These are phyloP conservation scores for Amanita phalloides DNA, from an alignment of 768 basidiomycete species.

Conservation along the genomic window DNA sequence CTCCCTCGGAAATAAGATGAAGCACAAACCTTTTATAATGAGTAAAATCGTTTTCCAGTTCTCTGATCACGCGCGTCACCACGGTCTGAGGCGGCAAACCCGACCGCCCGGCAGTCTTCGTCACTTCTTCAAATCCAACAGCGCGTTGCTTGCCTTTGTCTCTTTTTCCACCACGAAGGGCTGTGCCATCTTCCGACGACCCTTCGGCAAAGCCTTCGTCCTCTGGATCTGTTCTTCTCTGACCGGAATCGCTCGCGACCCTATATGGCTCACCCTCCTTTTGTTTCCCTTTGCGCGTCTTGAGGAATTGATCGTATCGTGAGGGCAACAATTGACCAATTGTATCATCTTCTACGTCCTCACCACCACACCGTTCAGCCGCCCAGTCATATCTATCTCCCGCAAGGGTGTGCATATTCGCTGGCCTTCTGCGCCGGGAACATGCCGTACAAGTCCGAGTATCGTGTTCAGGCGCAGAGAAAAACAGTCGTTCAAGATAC, in stretches of 20 bases:
- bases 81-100: conserved; percentile 81
- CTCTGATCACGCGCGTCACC: conserved; percentile 68
- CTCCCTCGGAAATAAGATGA: conserved; percentile 1
- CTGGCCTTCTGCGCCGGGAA: conserved; percentile 28
- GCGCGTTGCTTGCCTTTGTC: conserved; percentile 23
- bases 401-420: conserved; percentile 9
- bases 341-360: conserved; percentile 4
- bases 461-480: conserved; percentile 70
- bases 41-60: conserved; percentile 91
- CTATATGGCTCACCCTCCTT: not conserved
- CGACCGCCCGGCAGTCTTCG: conserved; percentile 13
- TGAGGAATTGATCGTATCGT: conserved; percentile 9
- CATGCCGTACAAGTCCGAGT: conserved; percentile 60
- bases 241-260: conserved; percentile 4
- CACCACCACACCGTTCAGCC: not conserved
- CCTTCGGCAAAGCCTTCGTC: conserved; percentile 42
- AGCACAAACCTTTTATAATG: conserved; percentile 81
- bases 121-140: conserved; percentile 17
- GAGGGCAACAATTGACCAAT: conserved; percentile 13
- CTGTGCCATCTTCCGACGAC: conserved; percentile 19
- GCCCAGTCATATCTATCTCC: conserved; percentile 6
- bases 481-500: conserved; percentile 71
- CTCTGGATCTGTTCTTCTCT: conserved; percentile 8
- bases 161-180: conserved; percentile 12
- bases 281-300: conserved; percentile 5